Conservation (phyloP, 495 filamentous ascomycete species). For the Podospora bellae-mahoneyi region DNA sequence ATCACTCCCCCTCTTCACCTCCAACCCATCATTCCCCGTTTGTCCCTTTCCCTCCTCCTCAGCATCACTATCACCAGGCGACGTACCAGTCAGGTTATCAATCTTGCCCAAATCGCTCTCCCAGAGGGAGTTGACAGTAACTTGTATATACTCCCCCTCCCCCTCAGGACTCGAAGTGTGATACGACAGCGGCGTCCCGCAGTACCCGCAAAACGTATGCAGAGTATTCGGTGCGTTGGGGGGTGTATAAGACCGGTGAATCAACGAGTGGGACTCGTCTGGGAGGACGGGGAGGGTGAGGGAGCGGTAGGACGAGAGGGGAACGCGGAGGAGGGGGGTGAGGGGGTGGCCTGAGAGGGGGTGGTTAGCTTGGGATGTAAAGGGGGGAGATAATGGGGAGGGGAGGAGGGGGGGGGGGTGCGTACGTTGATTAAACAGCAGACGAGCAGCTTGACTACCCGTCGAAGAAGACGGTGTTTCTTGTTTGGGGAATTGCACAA, state of each 20-base stretch:
- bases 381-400: conserved; percentile 65
- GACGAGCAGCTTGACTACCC: neutral
- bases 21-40: neutral
- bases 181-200: conserved; percentile 74
- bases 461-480: conserved; percentile 19
- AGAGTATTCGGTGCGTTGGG: conserved; percentile 54
- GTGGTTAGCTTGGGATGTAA: conserved; percentile 55
- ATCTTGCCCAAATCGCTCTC: conserved; percentile 63
- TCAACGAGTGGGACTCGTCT: conserved; percentile 70
- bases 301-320: conserved; percentile 70
- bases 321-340: conserved; percentile 75
- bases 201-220: conserved; percentile 86
- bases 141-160: conserved; percentile 69
- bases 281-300: conserved; percentile 67
- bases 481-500: conserved; percentile 61
- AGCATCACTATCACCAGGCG: conserved; percentile 26
- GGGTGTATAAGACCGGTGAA: conserved; percentile 68
- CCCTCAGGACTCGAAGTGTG: conserved; percentile 69
- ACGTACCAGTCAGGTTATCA: conserved; percentile 51
- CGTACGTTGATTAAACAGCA: neutral
- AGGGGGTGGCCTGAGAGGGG: conserved; percentile 36
- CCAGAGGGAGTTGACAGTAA: conserved; percentile 69
- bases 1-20: conserved; percentile 16
- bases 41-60: conserved; percentile 37
- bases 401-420: conserved; percentile 44